Evolutionary conservation across 2,329 filamentous ascomycete genomes (phyloP), one percentile per base, ranked within the genome.

Genomic region (Calonectria pseudoturangicola): DNA sequence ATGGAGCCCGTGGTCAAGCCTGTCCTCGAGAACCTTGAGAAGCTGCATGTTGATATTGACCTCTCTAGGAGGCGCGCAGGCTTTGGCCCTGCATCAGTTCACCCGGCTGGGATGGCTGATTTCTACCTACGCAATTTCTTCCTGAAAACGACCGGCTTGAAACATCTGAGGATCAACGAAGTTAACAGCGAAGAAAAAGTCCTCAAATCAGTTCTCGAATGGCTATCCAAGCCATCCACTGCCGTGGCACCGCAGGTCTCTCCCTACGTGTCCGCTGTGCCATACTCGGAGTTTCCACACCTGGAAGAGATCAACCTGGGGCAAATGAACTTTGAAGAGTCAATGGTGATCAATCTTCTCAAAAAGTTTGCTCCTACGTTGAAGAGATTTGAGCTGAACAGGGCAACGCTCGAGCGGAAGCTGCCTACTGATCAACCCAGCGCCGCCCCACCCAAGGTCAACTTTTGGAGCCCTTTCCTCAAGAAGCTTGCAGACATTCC

Each of bases 141-240:
- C 3, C 58, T 66, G n/a, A 66, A 75, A 18, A 68, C 77, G 41
- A 76, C 73, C 60, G 87, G 88, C 21, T 72, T 92, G 7, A 84
- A 84, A 36, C 87, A 90, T 75, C 82, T 92, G 6, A 86, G 90
- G 3, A 77, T 92, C 51, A 92, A 92, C 75, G 75, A 76, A 21
- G 63, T 70, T 0, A 62, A 74, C 18, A 63, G 39, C 9, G 27
- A 70, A 0, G 21, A 68, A 4, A 21, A 68, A 5, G 68, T 76
- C 3, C 68, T 79, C 2, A 74, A 79, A 0, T 75, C 79, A 1
- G 74, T 89, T 13, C 69, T 90, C 3, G 33, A 76, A 15, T 90
- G 83, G 86, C 78, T 88, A 12, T 81, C 78, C 4, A 63, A 67
- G 3, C 70, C 78, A 10, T 70, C 73, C 3, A 60, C 58, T 5